Percentiles rank a stretch among this genome's conserved stretches.
Conservation (phyloP, 1,284 basidiomycete genomes). For the Cronartium quercuum region DNA sequence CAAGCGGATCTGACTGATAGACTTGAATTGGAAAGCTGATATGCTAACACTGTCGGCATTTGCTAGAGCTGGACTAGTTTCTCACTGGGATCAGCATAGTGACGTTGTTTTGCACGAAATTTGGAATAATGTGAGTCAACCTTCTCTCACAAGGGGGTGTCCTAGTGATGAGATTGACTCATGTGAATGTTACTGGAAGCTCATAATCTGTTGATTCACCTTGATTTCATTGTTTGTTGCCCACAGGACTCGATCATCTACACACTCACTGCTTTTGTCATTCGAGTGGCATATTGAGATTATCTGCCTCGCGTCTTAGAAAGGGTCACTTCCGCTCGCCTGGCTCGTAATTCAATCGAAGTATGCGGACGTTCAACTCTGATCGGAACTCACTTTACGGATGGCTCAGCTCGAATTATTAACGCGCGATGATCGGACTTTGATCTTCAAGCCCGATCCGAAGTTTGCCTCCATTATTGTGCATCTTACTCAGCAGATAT, state of each 20-base stretch:
- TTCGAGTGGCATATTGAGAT: slow-evolving; percentile 16
- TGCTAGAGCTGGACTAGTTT: slow-evolving; percentile 19
- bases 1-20: background rate
- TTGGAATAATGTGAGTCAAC: slow-evolving; percentile 20
- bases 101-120: slow-evolving; percentile 24
- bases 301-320: background rate
- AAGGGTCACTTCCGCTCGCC: too few species aligned
- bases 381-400: too few species aligned
- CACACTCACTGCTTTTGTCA: slow-evolving; percentile 16
- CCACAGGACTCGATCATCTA: slow-evolving; percentile 5
- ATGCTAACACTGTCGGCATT: background rate
- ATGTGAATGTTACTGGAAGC: too few species aligned
- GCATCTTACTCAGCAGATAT: too few species aligned
- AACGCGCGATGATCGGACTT: too few species aligned
- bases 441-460: too few species aligned
- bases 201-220: background rate
- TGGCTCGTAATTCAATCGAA: too few species aligned
- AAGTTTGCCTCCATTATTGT: too few species aligned
- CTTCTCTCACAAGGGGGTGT: too few species aligned
- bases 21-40: background rate
- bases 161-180: too few species aligned
- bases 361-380: too few species aligned
- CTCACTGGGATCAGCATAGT: slow-evolving; percentile 19
- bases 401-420: too few species aligned
- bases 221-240: background rate